Conservation (phyloP, 2,329 filamentous ascomycete species). For the Exophiala oligosperma region DNA sequence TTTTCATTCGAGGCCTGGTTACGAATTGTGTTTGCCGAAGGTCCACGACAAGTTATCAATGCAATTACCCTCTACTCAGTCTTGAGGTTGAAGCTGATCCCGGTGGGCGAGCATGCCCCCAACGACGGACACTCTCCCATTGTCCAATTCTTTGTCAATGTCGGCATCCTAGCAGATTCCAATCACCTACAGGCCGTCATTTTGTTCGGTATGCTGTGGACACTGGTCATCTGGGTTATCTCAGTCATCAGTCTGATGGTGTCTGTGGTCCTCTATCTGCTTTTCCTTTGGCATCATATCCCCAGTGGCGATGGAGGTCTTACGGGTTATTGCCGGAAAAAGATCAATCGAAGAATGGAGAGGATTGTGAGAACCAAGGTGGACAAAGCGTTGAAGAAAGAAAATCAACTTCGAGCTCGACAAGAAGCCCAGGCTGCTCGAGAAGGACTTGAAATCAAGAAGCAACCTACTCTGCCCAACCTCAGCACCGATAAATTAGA, state of each 20-base stretch:
- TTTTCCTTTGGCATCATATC: conserved; percentile 92
- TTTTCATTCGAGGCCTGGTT: conserved; percentile 84
- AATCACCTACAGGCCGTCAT: conserved; percentile 80
- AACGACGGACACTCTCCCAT: conserved; percentile 63
- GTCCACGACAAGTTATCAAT: conserved; percentile 88
- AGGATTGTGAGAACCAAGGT: conserved; percentile 84
- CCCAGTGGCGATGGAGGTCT: conserved; percentile 78
- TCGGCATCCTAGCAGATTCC: conserved; percentile 68
- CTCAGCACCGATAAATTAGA: conserved; percentile 53
- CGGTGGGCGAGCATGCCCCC: conserved; percentile 53
- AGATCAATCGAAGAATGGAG: conserved; percentile 82
- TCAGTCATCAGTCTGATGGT: conserved; percentile 71
- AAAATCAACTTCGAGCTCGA: conserved; percentile 59
- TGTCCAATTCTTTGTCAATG: conserved; percentile 78
- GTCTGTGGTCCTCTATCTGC: conserved; percentile 75
- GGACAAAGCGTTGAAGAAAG: conserved; percentile 81
- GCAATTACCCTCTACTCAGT: conserved; percentile 85
- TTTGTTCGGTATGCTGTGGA: conserved; percentile 89
- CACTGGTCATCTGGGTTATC: conserved; percentile 83
- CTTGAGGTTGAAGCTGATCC: conserved; percentile 72
- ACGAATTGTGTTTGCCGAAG: conserved; percentile 85
- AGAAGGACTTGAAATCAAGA: conserved; percentile 31
- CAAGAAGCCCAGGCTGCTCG: conserved; percentile 46
- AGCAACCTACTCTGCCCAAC: conserved; percentile 62
- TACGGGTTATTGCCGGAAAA: conserved; percentile 82